Evolutionary conservation across 2,329 filamentous ascomycete species (phyloP).

Genomic region (Chaetomiaceae sp.): DNA sequence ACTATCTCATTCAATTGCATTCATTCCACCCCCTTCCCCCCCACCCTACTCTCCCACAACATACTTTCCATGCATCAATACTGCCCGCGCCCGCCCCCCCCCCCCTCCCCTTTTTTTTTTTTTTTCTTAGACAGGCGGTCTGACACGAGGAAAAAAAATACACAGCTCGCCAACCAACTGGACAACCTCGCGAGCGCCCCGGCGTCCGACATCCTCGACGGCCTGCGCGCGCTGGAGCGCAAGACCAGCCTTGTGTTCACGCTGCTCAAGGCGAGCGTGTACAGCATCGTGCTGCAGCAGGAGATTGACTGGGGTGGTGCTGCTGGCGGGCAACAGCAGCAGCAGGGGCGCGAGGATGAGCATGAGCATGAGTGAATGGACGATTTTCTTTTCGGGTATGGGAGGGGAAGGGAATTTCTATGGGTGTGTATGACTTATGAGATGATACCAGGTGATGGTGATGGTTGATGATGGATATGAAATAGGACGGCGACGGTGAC

Average conservation of each 20-base stretch:
- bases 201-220: conserved; percentile 78
- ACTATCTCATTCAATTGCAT: background rate
- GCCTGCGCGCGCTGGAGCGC: conserved; percentile 79
- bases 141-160: background rate
- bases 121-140: too few species aligned
- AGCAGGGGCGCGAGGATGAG: background rate
- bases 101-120: background rate
- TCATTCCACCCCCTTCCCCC: background rate
- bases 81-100: background rate
- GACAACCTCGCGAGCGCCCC: conserved; percentile 64
- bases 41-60: too few species aligned
- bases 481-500: too few species aligned
- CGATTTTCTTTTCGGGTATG: too few species aligned
- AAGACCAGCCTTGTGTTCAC: conserved; percentile 96
- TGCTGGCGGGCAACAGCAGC: conserved; percentile 4
- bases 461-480: too few species aligned
- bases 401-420: background rate
- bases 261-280: conserved; percentile 93
- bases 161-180: conserved; percentile 55
- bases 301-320: conserved; percentile 73
- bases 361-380: background rate
- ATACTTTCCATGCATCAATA: too few species aligned
- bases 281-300: conserved; percentile 97
- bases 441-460: too few species aligned
- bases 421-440: too few species aligned